Percentiles rank a stretch among this genome's conserved stretches.
Evolutionary conservation across 2,329 filamentous ascomycete genomes (phyloP).

Genomic region (Penicillium sclerotigenum): DNA sequence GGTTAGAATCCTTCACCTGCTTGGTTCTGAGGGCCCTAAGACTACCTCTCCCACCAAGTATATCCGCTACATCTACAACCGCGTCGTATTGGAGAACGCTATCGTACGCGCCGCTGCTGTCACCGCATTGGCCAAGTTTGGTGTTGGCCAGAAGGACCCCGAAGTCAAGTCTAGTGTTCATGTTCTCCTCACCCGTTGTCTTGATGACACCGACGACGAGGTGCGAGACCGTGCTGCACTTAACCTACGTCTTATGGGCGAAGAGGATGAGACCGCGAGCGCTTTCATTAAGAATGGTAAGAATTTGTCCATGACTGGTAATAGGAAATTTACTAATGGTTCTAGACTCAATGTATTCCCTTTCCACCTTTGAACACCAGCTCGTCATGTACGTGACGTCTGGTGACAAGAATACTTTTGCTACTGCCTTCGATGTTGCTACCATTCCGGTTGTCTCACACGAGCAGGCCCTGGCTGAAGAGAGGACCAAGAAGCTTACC

Average conservation of each 20-base stretch:
- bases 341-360: conserved; percentile 87
- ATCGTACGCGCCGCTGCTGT: conserved; percentile 93
- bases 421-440: conserved; percentile 81
- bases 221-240: conserved; percentile 92
- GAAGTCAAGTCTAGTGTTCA: conserved; percentile 95
- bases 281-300: conserved; percentile 90
- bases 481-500: conserved; percentile 95
- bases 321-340: conserved; percentile 19
- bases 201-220: conserved; percentile 97
- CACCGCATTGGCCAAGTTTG: conserved; percentile 93
- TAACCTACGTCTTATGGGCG: conserved; percentile 86
- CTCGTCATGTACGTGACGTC: conserved; percentile 97
- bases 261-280: conserved; percentile 80
- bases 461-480: conserved; percentile 93
- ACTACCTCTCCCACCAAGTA: conserved; percentile 97
- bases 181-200: conserved; percentile 84
- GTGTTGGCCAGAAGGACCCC: conserved; percentile 90
- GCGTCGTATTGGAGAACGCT: conserved; percentile 94
- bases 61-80: conserved; percentile 98
- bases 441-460: conserved; percentile 90
- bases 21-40: conserved; percentile 91
- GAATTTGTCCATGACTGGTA: conserved; percentile 14
- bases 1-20: conserved; percentile 88
- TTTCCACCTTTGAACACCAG: conserved; percentile 93
- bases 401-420: conserved; percentile 81